Percentiles rank a stretch among this genome's conserved stretches.
Conservation (phyloP, 2,329 filamentous ascomycete genomes). For the Achaetomium macrosporum region DNA sequence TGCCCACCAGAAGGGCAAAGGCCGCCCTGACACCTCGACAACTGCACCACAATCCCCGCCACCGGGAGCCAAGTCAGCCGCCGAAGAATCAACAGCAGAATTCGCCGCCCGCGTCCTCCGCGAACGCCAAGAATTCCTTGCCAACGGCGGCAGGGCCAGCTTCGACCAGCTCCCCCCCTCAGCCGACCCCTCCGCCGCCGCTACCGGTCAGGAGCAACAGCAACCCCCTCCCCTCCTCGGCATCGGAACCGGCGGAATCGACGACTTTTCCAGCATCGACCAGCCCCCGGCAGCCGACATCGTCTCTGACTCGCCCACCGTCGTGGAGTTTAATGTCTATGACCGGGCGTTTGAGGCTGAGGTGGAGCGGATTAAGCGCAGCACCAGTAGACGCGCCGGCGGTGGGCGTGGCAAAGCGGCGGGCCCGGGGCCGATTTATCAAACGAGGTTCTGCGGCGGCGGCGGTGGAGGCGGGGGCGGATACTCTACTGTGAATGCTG, state of each 20-base stretch:
- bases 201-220: conserved; percentile 31
- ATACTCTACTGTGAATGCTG: not conserved
- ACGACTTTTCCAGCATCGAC: conserved; percentile 39
- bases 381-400: not conserved
- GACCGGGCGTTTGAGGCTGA: conserved; percentile 82
- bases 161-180: conserved; percentile 2
- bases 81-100: conserved; percentile 33
- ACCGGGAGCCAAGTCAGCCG: conserved; percentile 19
- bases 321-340: conserved; percentile 82
- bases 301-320: conserved; percentile 79
- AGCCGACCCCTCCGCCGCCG: not conserved
- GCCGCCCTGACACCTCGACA: not conserved
- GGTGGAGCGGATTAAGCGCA: conserved; percentile 59
- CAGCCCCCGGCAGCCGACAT: conserved; percentile 39
- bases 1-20: not conserved
- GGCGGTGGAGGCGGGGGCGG: not conserved
- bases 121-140: conserved; percentile 40
- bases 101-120: conserved; percentile 46
- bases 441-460: conserved; percentile 8
- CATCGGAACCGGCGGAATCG: conserved; percentile 62
- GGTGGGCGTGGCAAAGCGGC: conserved; percentile 27
- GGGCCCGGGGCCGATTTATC: conserved; percentile 1
- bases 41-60: conserved; percentile 2
- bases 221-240: conserved; percentile 59
- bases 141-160: conserved; percentile 14